phyloP scores from a whole-genome alignment of 2,329 filamentous ascomycete genomes.

The Stemphylium vesicarium region DNA sequence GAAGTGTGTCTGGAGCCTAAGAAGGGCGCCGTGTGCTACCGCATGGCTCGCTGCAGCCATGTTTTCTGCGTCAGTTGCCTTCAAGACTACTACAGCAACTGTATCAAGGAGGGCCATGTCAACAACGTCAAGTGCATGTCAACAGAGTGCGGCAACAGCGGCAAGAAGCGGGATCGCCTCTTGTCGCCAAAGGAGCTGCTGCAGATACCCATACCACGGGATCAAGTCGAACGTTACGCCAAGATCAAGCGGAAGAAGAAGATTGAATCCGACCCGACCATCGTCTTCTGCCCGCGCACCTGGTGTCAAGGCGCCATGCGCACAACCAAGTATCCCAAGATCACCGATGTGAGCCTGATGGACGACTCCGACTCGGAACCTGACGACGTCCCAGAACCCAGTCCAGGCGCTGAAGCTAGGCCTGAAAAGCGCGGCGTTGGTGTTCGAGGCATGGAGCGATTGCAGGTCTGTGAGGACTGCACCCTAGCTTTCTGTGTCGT shows the following conservation, averaged over 20 bases:
- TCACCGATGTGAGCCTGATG: slow-evolving; percentile 49
- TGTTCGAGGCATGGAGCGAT: slow-evolving; percentile 65
- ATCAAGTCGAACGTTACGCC: slow-evolving; percentile 83
- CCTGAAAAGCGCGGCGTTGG: slow-evolving; percentile 39
- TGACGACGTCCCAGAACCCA: slow-evolving; percentile 26
- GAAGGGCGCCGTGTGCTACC: slow-evolving; percentile 82
- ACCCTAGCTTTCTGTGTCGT: slow-evolving; percentile 79
- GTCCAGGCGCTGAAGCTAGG: slow-evolving; percentile 13
- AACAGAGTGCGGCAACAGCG: slow-evolving; percentile 65
- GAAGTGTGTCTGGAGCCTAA: slow-evolving; percentile 91
- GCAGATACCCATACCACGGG: slow-evolving; percentile 59
- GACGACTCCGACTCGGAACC: slow-evolving; percentile 49
- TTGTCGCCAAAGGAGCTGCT: slow-evolving; percentile 82
- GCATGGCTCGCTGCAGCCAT: slow-evolving; percentile 82
- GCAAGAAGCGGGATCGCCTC: slow-evolving; percentile 61
- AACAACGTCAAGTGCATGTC: slow-evolving; percentile 79
- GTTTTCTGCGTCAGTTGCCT: slow-evolving; percentile 91
- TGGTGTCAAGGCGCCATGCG: slow-evolving; percentile 91
- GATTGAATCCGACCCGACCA: slow-evolving; percentile 88
- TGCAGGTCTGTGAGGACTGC: slow-evolving; percentile 81
- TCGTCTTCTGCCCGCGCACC: slow-evolving; percentile 86
- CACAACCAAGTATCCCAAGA: slow-evolving; percentile 58
- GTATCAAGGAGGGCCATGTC: slow-evolving; percentile 85
- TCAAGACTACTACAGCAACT: slow-evolving; percentile 86
- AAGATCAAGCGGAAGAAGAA: slow-evolving; percentile 90